Base-by-base conservation (phyloP, 2,329 filamentous ascomycete species). In the Penicillium sp. region DNA sequence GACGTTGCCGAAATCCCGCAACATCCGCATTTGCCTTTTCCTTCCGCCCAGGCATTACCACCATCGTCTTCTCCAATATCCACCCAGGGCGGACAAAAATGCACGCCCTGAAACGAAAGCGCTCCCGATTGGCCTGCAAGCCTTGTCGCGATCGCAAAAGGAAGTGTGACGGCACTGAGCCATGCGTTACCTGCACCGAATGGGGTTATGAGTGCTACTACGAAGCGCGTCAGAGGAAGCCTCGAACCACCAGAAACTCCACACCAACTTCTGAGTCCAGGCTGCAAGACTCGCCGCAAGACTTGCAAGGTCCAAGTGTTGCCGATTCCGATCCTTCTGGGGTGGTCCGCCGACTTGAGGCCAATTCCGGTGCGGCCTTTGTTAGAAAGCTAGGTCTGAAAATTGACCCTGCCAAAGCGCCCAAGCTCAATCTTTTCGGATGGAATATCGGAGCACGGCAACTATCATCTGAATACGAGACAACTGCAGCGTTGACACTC, bases 291-390 rank as follows among this genome's bases (percentile, higher is more conserved):
- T 13, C 11, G 25, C 14, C 25, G 7, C 7, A 7, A 27, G 5
- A 9, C 11, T 6, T n/a, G 25, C 6, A 27, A 27, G 25, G 4
- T 6, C 5, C 11, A 13, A 7, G 10, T 27, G 11, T 13, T 4
- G 6, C 11, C 10, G 11, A 27, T n/a, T n/a, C 11, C 14, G 25
- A 27, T 9, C 4, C 5, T 27, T 36, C 30, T 26, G 47, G 47
- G 14, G 20, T 49, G 27, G 43, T 73, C 65, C 9, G 49, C 4
- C 51, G 47, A 5, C 58, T 78, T 8, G 74, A 78, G 40, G 75
- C 75, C 27, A 79, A 79, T 46, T 78, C 75, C 0, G 74, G 74
- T 0, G 71, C 76, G 0, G 74, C 74, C 0, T 79, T 79, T 48
- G 67, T 77, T 3, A 60, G 74, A 28, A 67, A 69, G n/a, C 58